These are phyloP conservation scores for Cladosporium sp. DNA, from an alignment of 2,329 filamentous ascomycete genomes.

Conservation along the genomic window DNA sequence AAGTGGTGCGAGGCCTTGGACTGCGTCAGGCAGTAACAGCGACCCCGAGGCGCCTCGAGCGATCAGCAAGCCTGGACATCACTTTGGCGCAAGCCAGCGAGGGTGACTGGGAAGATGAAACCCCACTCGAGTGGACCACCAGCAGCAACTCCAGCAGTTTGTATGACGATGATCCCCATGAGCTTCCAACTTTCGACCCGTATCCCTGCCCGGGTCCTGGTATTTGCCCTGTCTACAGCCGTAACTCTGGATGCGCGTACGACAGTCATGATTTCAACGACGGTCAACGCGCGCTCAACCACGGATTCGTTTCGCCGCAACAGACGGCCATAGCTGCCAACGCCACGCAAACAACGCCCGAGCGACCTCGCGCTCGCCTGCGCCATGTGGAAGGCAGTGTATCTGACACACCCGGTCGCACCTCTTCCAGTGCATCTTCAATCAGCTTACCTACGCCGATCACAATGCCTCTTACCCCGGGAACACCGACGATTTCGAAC, in stretches of 20 bases:
- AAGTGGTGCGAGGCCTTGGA: conserved; percentile 39
- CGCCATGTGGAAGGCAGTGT: conserved; percentile 23
- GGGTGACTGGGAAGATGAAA: conserved; percentile 25
- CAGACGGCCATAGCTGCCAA: neutral
- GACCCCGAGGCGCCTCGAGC: conserved; percentile 6
- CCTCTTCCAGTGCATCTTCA: conserved; percentile 34
- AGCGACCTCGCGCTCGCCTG: conserved; percentile 18
- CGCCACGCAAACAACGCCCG: conserved; percentile 1
- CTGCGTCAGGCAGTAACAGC: conserved; percentile 25
- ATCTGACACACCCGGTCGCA: conserved; percentile 28
- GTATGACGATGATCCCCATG: conserved; percentile 23
- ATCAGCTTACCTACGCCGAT: conserved; percentile 34
- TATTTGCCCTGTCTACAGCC: conserved; percentile 31
- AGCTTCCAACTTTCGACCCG: conserved; percentile 21
- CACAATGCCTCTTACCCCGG: conserved; percentile 24
- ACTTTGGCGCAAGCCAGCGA: conserved; percentile 28
- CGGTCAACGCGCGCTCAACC: conserved; percentile 31
- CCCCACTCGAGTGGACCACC: conserved; percentile 31
- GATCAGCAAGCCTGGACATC: conserved; percentile 29
- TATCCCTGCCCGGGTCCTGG: conserved; percentile 32
- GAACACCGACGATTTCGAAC: conserved; percentile 21
- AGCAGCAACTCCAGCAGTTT: conserved; percentile 23
- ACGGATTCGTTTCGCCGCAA: conserved; percentile 25
- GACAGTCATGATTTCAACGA: conserved; percentile 32
- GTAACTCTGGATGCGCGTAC: conserved; percentile 33